A percentile compares a stretch with the other conserved stretches of the same genome.
Evolutionary conservation across 371 early-diverging fungal species (phyloP).

Genomic region (Mortierella sp.): DNA sequence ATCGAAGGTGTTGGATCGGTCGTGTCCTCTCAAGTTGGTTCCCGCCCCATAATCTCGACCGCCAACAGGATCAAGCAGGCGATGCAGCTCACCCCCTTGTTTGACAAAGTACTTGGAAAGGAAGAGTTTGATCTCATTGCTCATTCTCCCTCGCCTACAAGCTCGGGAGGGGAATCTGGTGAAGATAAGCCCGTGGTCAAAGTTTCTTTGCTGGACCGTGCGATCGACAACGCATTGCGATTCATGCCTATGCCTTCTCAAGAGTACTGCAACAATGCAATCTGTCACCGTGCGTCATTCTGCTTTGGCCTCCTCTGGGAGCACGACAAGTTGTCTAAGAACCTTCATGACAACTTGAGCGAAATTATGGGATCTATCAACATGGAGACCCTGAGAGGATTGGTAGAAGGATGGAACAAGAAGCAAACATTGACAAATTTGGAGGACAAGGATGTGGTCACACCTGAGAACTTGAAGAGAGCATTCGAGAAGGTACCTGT

Average conservation of each 20-base stretch:
- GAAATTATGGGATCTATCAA: constrained; percentile 54
- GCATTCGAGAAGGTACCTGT: constrained; percentile 45
- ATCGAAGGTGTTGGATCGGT: constrained; percentile 58
- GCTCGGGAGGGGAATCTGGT: constrained; percentile 11
- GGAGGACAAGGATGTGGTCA: constrained; percentile 35
- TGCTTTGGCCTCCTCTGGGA: constrained; percentile 56
- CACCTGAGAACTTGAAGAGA: constrained; percentile 40
- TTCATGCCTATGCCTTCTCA: constrained; percentile 41
- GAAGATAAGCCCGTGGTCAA: constrained; percentile 13
- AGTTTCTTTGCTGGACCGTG: constrained; percentile 34
- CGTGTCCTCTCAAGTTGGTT: constrained; percentile 50
- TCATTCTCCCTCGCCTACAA: constrained; percentile 22
- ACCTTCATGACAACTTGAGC: constrained; percentile 54
- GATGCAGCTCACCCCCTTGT: constrained; percentile 40
- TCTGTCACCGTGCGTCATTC: constrained; percentile 56
- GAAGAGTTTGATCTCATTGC: constrained; percentile 46
- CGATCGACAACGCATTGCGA: constrained; percentile 42
- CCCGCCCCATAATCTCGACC: constrained; percentile 31
- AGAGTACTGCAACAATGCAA: constrained; percentile 55
- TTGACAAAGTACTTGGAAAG: constrained; percentile 42
- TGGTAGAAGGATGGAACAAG: constrained; percentile 47
- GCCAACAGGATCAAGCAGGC: constrained; percentile 45
- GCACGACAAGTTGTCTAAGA: constrained; percentile 56
- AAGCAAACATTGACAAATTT: constrained; percentile 37
- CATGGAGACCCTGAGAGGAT: constrained; percentile 45